Evolutionary conservation across 495 filamentous ascomycete species (phyloP), one percentile per base, ranked within the genome.

Genomic region (Penicillium subrubescens): DNA sequence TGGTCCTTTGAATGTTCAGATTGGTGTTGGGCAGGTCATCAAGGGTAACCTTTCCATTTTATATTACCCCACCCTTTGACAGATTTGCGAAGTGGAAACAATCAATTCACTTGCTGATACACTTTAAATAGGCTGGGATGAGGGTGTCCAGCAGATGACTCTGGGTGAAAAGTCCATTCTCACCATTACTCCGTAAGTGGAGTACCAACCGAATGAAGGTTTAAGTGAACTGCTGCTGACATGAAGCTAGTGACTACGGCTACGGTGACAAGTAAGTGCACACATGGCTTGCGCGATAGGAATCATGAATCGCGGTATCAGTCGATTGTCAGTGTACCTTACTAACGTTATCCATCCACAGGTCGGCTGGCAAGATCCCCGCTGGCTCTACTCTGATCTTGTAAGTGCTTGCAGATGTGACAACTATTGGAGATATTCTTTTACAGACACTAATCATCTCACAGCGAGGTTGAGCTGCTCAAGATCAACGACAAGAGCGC

Each of bases 131-230:
- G 92, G 92, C 50, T 96, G 92, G 92, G 92, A 96, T 64, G 89
- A 94, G 80, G 92, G 89, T 64, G 90, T 96, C 43, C 74, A 84
- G 33, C 79, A 86, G 63, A 94, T 96, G 91, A 87, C 81, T 66
- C 78, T 92, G 7, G 92, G 92, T 60, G 92, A 95, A 81, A 90
- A 89, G 77, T 87, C 90, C 31, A 89, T 86, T n/a, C 77, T 96
- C 68, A 91, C 88, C 34, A 94, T 94, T 65, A 83, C 86, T 23
- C 84, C 87, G 92, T 93, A 80, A 73, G 87, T 77, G n/a, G n/a
- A 52, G 11, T 50, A 54, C 51, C 27, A 8, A 35, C 19, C 3
- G 19, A 54, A 44, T 12, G 19, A 59, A 33, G 15, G 5, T 15
- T n/a, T 1, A 46, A n/a, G 10, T 25, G 5, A 51, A 63, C 27